Percentiles rank a stretch among this genome's conserved stretches.
These are phyloP conservation scores for Penicillium sp. DNA, from an alignment of 2,329 filamentous ascomycete species.

Conservation along the genomic window DNA sequence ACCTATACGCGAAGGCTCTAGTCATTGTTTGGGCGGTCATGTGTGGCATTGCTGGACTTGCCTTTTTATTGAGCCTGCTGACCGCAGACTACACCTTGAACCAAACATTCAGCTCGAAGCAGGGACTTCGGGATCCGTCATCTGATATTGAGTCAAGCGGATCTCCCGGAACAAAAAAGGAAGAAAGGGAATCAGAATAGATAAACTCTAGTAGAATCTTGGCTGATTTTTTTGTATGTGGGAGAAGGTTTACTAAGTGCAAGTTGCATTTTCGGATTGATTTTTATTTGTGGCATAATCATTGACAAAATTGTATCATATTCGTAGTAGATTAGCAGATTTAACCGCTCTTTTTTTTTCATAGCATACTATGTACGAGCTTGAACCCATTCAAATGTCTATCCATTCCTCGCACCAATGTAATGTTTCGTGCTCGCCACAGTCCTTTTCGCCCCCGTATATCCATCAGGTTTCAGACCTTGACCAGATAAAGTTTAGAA, in stretches of 20 bases:
- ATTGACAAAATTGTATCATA: no score
- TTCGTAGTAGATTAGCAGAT: no score
- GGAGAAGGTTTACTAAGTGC: no score
- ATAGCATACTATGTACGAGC: no score
- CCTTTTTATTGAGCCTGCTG: slow-evolving; percentile 55
- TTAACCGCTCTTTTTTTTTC: no score
- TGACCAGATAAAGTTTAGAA: neutral
- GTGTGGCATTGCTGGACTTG: slow-evolving; percentile 54
- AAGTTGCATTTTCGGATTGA: no score
- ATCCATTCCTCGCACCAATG: no score
- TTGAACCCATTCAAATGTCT: no score
- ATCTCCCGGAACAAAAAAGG: neutral
- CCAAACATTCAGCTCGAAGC: slow-evolving; percentile 9
- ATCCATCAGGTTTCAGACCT: neutral
- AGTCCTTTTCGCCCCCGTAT: no score
- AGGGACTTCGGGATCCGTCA: slow-evolving; percentile 1
- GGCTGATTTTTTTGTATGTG: no score
- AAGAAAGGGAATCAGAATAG: neutral
- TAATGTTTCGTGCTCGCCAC: no score
- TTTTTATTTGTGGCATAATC: no score
- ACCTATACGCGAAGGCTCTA: slow-evolving; percentile 57
- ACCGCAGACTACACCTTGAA: slow-evolving; percentile 48
- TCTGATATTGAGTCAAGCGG: slow-evolving; percentile 6
- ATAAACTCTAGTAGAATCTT: neutral
- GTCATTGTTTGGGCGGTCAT: slow-evolving; percentile 60